phyloP scores from a whole-genome alignment of 106 monocot species.

The Gastrodia elata region DNA sequence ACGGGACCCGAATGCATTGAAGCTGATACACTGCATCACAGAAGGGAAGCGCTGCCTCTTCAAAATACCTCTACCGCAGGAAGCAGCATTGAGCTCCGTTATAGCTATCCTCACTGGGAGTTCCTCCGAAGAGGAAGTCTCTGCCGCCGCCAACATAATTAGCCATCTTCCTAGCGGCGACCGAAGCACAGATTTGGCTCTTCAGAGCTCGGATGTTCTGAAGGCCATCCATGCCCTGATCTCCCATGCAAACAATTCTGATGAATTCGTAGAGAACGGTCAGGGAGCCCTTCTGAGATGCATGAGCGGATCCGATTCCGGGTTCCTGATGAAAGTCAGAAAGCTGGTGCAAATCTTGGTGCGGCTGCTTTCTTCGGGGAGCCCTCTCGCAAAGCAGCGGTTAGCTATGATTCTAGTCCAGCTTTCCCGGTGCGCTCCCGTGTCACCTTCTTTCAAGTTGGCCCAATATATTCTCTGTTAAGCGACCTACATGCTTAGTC shows the following conservation, averaged over 20 bases:
- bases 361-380: constrained; percentile 11
- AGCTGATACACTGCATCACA: constrained; percentile 5
- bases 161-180: constrained; percentile 8
- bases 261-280: constrained; percentile 8
- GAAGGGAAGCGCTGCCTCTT: background rate
- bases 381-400: constrained; percentile 8
- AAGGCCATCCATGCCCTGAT: constrained; percentile 10
- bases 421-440: background rate
- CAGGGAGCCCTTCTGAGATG: constrained; percentile 6
- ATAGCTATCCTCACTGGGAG: background rate
- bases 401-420: constrained; percentile 4
- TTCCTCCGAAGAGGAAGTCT: background rate
- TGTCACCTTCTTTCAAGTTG: background rate
- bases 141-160: constrained; percentile 14
- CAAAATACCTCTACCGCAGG: constrained; percentile 7
- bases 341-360: constrained; percentile 6
- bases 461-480: background rate
- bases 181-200: background rate
- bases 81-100: background rate
- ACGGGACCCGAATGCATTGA: background rate
- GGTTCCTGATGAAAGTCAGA: constrained; percentile 1
- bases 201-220: background rate
- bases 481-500: constrained; percentile 8
- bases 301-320: background rate
- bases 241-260: background rate